Evolutionary conservation across 129 eudicot genomes (phyloP), one percentile per base, ranked within the genome.

Genomic region (Dittrichia graveolens): DNA sequence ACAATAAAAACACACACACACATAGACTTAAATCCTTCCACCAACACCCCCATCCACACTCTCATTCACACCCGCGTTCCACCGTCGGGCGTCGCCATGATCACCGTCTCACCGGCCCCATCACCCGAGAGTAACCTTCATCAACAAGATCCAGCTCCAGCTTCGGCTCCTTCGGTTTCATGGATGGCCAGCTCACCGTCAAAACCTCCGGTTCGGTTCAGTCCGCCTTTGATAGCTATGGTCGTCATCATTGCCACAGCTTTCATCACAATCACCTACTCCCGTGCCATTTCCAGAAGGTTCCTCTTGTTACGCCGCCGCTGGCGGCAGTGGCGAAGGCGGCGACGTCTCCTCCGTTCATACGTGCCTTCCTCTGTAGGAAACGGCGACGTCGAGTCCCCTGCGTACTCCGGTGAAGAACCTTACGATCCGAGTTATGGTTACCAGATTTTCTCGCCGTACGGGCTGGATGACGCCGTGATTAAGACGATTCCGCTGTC

Each of bases 221-320:
- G 87, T 7, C 99, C 99, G 4, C 99, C 99, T 14, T 65, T 95
- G 55, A 95, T 95, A 50, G 96, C 94, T 9, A 95, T 91, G 99
- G 97, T 95, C 5, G 89, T 85, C 5, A 84, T 86, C 50, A 88
- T 92, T 58, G 96, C 96, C 13, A 79, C 96, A 5, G 99, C 99
- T 2, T 95, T 95, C 65, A 69, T 95, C 57, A 54, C 90, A 73
- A 83, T 95, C 75, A 85, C 99, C 6, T 95, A 88, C 85, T 91
- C 94, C 1, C 91, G 99, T 35, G 76, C 88, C n/a, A 86, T 95
- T 46, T 90, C 92, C 77, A 80, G 94, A 58, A 84, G 81, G 12
- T 81, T 86, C 48, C 80, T 79, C 38, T 82, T 71, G 43, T 46
- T 78, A 56, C 83, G 85, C 44, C 85, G 96, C 40, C 83, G 88